Evolutionary conservation across 2,329 filamentous ascomycete genomes (phyloP).

Genomic region (Venturia pyrina): DNA sequence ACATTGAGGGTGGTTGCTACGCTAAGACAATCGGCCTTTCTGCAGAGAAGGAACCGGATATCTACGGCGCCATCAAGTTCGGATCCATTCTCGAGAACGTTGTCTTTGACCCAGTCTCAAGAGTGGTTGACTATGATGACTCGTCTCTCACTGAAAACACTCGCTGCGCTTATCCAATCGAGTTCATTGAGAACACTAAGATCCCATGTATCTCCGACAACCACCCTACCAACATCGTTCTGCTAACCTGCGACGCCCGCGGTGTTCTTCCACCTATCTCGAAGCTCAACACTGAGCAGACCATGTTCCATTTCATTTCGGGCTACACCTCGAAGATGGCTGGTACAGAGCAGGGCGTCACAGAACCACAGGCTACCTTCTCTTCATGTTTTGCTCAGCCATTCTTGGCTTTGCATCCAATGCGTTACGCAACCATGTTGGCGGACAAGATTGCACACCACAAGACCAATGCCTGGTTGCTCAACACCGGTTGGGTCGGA

Average conservation of each 20-base stretch:
- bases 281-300: conserved; percentile 88
- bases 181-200: conserved; percentile 98
- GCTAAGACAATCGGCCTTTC: conserved; percentile 97
- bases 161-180: conserved; percentile 92
- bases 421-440: conserved; percentile 98
- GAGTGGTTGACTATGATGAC: conserved; percentile 93
- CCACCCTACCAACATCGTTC: conserved; percentile 95
- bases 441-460: conserved; percentile 95
- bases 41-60: conserved; percentile 98
- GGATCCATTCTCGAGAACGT: conserved; percentile 98
- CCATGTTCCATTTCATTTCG: conserved; percentile 99
- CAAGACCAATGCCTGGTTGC: conserved; percentile 93
- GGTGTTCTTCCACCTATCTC: conserved; percentile 97
- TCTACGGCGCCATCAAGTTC: conserved; percentile 90
- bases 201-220: conserved; percentile 82
- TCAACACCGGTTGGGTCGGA: conserved; percentile 97
- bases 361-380: conserved; percentile 96
- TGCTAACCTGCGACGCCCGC: conserved; percentile 94
- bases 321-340: conserved; percentile 99
- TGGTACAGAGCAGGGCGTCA: conserved; percentile 92
- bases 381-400: conserved; percentile 98
- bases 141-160: conserved; percentile 95
- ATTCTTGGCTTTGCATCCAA: conserved; percentile 96
- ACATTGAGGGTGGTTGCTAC: conserved; percentile 99
- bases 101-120: conserved; percentile 85